Evolutionary conservation across 805 yeast genomes (phyloP).

Genomic region (Priceomyces melissophilus): DNA sequence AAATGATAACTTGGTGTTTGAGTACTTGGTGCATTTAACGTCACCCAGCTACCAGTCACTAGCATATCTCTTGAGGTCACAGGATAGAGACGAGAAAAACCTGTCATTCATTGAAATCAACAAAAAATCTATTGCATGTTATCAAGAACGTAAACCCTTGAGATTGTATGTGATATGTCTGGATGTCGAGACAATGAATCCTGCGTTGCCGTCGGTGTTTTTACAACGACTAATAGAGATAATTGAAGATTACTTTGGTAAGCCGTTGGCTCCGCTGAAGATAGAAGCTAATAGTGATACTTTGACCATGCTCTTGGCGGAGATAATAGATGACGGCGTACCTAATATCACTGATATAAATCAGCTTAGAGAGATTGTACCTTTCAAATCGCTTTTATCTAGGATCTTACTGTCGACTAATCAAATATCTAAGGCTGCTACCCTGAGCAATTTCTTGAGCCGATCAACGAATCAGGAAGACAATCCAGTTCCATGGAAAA

Average conservation of each 20-base stretch:
- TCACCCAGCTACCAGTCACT: constrained; percentile 33
- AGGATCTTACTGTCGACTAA: constrained; percentile 45
- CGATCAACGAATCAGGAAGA: constrained; percentile 8
- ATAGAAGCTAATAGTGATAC: constrained; percentile 70
- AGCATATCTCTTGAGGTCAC: constrained; percentile 7
- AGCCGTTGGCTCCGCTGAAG: constrained; percentile 52
- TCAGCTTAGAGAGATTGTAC: constrained; percentile 64
- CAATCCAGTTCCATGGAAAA: constrained; percentile 68
- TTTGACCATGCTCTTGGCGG: constrained; percentile 65
- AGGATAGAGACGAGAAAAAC: neutral
- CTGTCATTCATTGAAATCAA: constrained; percentile 27
- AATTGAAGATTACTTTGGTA: constrained; percentile 56
- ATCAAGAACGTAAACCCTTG: constrained; percentile 19
- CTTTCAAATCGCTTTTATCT: constrained; percentile 55
- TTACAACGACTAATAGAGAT: constrained; percentile 47
- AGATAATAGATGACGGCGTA: constrained; percentile 72
- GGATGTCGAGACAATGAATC: constrained; percentile 29
- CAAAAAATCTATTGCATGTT: constrained; percentile 25
- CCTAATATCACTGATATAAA: constrained; percentile 75
- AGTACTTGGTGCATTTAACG: constrained; percentile 27
- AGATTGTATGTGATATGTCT: constrained; percentile 27
- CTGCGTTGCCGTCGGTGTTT: constrained; percentile 54
- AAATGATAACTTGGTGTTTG: constrained; percentile 31
- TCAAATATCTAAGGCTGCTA: constrained; percentile 27
- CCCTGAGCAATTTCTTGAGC: constrained; percentile 17